phyloP scores from a whole-genome alignment of 2,329 filamentous ascomycete species.

The Colletotrichum graminicola region DNA sequence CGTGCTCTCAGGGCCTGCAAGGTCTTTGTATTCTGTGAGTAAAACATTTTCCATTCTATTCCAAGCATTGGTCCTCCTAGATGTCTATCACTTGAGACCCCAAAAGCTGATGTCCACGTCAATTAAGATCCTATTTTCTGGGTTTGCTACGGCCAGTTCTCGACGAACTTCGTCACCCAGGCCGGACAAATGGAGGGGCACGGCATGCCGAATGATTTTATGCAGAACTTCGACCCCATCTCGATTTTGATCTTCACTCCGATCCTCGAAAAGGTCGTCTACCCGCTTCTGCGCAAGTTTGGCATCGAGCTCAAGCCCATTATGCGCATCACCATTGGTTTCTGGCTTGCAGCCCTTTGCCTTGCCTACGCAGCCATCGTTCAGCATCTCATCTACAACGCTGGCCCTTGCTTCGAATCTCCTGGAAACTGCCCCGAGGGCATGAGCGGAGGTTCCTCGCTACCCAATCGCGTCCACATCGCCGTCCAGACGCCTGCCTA shows the following conservation, averaged over 20 bases:
- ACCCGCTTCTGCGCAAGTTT: constrained; percentile 69
- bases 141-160: constrained; percentile 77
- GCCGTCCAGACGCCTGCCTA: constrained; percentile 67
- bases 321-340: constrained; percentile 74
- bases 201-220: constrained; percentile 77
- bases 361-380: constrained; percentile 71
- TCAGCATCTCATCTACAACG: constrained; percentile 70
- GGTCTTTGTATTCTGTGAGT: constrained; percentile 71
- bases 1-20: constrained; percentile 76
- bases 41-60: neutral
- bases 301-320: constrained; percentile 74
- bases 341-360: constrained; percentile 64
- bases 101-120: neutral
- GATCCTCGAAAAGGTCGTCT: constrained; percentile 58
- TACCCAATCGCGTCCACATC: constrained; percentile 63
- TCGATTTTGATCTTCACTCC: constrained; percentile 75
- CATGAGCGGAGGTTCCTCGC: constrained; percentile 48
- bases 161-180: constrained; percentile 75
- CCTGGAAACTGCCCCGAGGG: constrained; percentile 54
- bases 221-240: constrained; percentile 77
- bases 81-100: neutral
- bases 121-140: constrained; percentile 71
- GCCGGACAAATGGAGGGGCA: constrained; percentile 68
- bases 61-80: neutral
- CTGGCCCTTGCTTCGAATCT: constrained; percentile 63